These are phyloP conservation scores for Linnemannia hyalina DNA, from an alignment of 192 early-diverging fungal genomes.

Conservation along the genomic window DNA sequence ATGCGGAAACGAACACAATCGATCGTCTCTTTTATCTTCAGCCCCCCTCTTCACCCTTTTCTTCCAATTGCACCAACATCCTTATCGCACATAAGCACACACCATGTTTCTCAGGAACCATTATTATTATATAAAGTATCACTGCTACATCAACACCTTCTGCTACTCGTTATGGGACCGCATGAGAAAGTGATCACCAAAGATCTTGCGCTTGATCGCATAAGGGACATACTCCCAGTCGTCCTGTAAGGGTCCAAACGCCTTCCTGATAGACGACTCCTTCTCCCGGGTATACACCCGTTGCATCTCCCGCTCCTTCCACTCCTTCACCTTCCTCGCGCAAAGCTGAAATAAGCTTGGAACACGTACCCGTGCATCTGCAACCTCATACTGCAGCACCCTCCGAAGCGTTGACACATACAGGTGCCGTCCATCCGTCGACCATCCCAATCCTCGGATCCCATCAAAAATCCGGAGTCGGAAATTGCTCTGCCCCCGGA, in stretches of 20 bases:
- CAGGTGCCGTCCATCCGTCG: conserved; percentile 56
- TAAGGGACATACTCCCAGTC: conserved; percentile 41
- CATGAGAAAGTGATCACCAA: conserved; percentile 31
- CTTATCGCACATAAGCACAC: no score
- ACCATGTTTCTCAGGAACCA: neutral
- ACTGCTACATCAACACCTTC: neutral
- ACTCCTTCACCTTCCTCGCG: conserved; percentile 43
- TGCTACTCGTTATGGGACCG: conserved; percentile 26
- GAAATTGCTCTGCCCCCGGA: conserved; percentile 58
- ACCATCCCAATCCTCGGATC: conserved; percentile 65
- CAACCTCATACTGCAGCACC: conserved; percentile 60
- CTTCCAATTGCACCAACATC: neutral
- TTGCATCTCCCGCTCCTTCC: conserved; percentile 38
- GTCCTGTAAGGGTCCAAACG: conserved; percentile 14
- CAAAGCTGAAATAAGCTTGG: conserved; percentile 48
- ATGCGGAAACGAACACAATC: no score
- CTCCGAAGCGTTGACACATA: conserved; percentile 62
- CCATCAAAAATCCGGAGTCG: conserved; percentile 60
- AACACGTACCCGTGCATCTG: conserved; percentile 15
- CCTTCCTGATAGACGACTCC: neutral
- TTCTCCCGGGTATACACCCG: conserved; percentile 7
- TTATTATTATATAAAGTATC: neutral
- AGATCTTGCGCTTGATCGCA: conserved; percentile 38
- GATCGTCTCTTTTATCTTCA: neutral
- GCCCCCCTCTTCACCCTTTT: neutral